Conservation (phyloP, 2,329 filamentous ascomycete species). For the Arachnomyces sp. region DNA sequence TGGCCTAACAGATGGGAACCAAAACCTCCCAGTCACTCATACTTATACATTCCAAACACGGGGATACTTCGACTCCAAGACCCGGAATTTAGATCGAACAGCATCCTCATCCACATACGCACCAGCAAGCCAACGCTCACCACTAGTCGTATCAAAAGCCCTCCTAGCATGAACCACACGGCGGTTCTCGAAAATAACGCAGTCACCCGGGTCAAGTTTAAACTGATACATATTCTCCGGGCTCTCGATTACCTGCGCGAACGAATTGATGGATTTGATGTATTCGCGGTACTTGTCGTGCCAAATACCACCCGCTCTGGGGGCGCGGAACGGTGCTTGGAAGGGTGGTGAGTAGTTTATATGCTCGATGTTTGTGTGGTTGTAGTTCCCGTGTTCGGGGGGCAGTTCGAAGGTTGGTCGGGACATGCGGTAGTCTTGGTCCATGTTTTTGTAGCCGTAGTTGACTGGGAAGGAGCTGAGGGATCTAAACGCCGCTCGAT, state of each 20-base stretch:
- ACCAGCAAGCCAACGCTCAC: constrained; percentile 74
- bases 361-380: constrained; percentile 25
- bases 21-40: no score
- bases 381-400: constrained; percentile 4
- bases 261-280: constrained; percentile 44
- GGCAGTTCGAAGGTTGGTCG: constrained; percentile 47
- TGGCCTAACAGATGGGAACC: no score
- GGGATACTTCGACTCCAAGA: constrained; percentile 25
- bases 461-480: constrained; percentile 42
- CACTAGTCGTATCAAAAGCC: constrained; percentile 58
- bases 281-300: constrained; percentile 21
- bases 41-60: no score
- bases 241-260: constrained; percentile 53
- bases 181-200: constrained; percentile 86
- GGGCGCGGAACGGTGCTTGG: constrained; percentile 48
- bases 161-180: constrained; percentile 75
- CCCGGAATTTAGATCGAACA: constrained; percentile 41
- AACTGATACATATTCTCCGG: constrained; percentile 56
- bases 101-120: constrained; percentile 69
- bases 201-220: constrained; percentile 71
- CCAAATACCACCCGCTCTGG: constrained; percentile 2
- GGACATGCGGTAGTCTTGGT: constrained; percentile 52
- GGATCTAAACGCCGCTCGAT: constrained; percentile 14
- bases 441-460: constrained; percentile 62
- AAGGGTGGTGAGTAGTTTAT: constrained; percentile 75